phyloP scores from a whole-genome alignment of 805 yeast species.

The Spathaspora girioi region DNA sequence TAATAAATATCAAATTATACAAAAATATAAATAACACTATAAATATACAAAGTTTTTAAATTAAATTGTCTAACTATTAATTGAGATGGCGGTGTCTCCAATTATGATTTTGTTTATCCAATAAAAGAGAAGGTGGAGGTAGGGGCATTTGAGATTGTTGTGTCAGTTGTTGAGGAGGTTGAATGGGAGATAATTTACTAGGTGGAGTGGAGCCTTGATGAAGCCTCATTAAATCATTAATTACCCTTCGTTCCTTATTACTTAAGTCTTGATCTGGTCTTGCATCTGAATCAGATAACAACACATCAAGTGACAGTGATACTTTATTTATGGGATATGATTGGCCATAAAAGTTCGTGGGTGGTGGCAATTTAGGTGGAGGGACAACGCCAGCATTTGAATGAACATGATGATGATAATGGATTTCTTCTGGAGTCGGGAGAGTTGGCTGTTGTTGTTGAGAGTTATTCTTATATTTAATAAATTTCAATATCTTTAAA shows the following conservation, averaged over 20 bases:
- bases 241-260: conserved; percentile 27
- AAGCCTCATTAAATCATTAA: conserved; percentile 24
- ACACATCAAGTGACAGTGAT: conserved; percentile 15
- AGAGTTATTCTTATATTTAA: conserved; percentile 32
- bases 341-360: neutral
- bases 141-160: neutral
- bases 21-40: no score
- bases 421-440: neutral
- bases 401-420: conserved; percentile 6
- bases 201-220: conserved; percentile 1
- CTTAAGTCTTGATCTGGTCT: conserved; percentile 17
- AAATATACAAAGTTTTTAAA: no score
- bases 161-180: neutral
- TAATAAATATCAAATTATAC: neutral
- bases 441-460: conserved; percentile 6
- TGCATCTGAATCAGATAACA: neutral
- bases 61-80: neutral
- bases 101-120: neutral
- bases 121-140: neutral
- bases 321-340: conserved; percentile 5
- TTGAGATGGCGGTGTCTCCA: neutral
- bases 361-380: conserved; percentile 2
- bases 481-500: conserved; percentile 37
- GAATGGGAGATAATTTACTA: neutral
- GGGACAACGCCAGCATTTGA: neutral